phyloP scores from a whole-genome alignment of 2,329 filamentous ascomycete species.

The Stemphylium beticola region DNA sequence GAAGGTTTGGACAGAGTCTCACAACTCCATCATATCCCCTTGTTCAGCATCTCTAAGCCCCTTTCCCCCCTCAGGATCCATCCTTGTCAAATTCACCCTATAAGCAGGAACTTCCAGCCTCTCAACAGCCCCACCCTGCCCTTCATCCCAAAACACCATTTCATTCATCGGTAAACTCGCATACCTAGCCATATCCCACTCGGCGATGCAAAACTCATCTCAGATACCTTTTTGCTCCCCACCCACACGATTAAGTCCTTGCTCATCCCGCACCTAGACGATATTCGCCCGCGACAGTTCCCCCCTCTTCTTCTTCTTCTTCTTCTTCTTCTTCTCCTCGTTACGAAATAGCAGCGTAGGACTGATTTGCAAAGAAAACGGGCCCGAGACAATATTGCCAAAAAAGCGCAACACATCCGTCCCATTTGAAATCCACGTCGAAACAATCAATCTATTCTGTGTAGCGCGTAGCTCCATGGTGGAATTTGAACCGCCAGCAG shows the following conservation, averaged over 20 bases:
- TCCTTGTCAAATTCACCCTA: constrained; percentile 32
- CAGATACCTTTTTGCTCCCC: constrained; percentile 19
- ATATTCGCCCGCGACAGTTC: constrained; percentile 38
- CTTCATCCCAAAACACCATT: constrained; percentile 44
- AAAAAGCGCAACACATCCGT: constrained; percentile 25
- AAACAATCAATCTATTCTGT: constrained; percentile 40
- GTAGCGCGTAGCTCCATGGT: constrained; percentile 34
- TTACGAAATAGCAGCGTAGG: constrained; percentile 40
- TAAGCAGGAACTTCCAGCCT: constrained; percentile 45
- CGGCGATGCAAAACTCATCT: constrained; percentile 48
- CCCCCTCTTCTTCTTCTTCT: constrained; percentile 27
- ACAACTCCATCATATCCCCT: constrained; percentile 14
- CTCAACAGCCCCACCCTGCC: constrained; percentile 19
- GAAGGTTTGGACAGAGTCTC: not conserved
- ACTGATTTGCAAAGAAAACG: constrained; percentile 30
- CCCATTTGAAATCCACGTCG: constrained; percentile 38
- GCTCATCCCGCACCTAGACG: constrained; percentile 15
- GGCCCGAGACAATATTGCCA: not conserved
- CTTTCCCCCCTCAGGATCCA: not conserved
- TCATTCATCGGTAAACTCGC: constrained; percentile 44
- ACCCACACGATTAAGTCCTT: too few relatives aligned
- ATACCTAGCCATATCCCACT: constrained; percentile 43
- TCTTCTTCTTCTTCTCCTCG: constrained; percentile 39
- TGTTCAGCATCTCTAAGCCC: not conserved
- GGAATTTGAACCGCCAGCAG: constrained; percentile 23